Evolutionary conservation across 257 asterid species (phyloP).

Genomic region (Fraxinus quadrangulata): DNA sequence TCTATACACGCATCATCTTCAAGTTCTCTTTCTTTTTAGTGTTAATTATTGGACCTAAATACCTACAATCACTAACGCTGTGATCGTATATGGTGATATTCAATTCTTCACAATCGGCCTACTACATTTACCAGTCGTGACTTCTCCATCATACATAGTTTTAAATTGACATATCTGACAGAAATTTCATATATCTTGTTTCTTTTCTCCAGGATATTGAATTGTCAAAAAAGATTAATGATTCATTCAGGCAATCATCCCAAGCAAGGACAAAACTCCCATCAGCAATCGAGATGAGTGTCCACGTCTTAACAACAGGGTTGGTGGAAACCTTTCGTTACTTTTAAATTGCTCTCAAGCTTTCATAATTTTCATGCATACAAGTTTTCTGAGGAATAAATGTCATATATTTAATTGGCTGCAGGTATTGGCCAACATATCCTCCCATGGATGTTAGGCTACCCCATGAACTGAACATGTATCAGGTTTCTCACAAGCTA

Average conservation of each 20-base stretch:
- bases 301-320: conserved; percentile 98
- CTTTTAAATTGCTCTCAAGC: background rate
- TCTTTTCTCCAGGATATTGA: conserved; percentile 67
- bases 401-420: conserved; percentile 24
- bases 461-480: conserved; percentile 94
- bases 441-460: conserved; percentile 98
- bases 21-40: background rate
- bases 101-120: background rate
- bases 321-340: conserved; percentile 27
- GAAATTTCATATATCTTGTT: background rate
- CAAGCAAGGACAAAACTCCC: conserved; percentile 98
- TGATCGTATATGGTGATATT: background rate
- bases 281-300: conserved; percentile 99
- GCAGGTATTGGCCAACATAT: conserved; percentile 99
- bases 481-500: conserved; percentile 65
- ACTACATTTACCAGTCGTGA: background rate
- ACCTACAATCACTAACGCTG: background rate
- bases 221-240: conserved; percentile 92
- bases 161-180: background rate
- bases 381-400: background rate
- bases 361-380: background rate
- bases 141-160: background rate
- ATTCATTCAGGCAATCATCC: conserved; percentile 97
- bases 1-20: background rate
- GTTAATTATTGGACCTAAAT: background rate